Percentiles rank a stretch among this genome's conserved stretches.
phyloP scores from a whole-genome alignment of 208 protist species.

The Angomonas ambiguus region DNA sequence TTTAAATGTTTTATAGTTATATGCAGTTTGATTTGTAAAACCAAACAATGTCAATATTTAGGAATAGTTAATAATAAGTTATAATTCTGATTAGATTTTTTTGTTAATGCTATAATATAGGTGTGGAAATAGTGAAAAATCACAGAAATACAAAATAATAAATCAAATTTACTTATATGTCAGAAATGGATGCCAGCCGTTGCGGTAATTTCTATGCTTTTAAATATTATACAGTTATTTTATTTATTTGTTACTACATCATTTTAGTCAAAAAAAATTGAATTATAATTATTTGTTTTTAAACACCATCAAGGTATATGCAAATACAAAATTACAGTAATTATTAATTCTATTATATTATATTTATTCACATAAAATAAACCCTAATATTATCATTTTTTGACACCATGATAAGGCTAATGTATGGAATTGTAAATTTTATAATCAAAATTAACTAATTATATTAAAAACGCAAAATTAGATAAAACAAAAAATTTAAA shows the following conservation, averaged over 20 bases:
- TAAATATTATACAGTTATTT: constrained; percentile 77
- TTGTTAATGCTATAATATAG: constrained; percentile 65
- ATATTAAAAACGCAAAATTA: constrained; percentile 55
- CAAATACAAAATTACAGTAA: constrained; percentile 53
- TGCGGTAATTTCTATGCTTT: constrained; percentile 74
- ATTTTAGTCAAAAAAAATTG: constrained; percentile 43
- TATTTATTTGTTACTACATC: constrained; percentile 38
- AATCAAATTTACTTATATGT: constrained; percentile 55
- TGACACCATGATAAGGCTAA: constrained; percentile 70
- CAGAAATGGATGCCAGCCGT: constrained; percentile 78
- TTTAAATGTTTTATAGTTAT: constrained; percentile 48
- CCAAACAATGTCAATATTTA: constrained; percentile 36
- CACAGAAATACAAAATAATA: constrained; percentile 27
- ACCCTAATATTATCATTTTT: constrained; percentile 38
- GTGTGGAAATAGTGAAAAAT: constrained; percentile 55
- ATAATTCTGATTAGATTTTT: constrained; percentile 80
- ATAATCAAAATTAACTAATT: constrained; percentile 80
- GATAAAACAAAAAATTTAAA: constrained; percentile 67
- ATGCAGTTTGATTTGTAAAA: constrained; percentile 50
- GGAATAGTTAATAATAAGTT: constrained; percentile 75
- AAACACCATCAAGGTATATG: constrained; percentile 35
- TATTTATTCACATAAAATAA: constrained; percentile 44
- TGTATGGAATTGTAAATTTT: constrained; percentile 74
- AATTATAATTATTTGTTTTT: constrained; percentile 37
- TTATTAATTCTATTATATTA: constrained; percentile 59